Percentiles rank a stretch among this genome's conserved stretches.
Evolutionary conservation across 495 filamentous ascomycete species (phyloP).

Genomic region (Trypethelium eluteriae): DNA sequence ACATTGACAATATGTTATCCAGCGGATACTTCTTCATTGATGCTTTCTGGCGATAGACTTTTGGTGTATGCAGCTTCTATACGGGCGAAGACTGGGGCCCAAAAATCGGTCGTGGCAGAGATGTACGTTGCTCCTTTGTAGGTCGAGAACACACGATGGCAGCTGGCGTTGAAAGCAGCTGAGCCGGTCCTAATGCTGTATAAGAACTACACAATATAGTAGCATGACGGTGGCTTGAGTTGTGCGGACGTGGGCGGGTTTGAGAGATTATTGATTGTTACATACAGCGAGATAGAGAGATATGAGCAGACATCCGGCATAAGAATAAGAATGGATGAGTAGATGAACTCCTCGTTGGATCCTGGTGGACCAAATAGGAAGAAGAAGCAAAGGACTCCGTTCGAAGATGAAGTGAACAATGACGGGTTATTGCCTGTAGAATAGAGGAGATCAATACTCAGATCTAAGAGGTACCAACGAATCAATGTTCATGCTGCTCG

Average conservation of each 20-base stretch:
- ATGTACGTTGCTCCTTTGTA: constrained; percentile 45
- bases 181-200: background rate
- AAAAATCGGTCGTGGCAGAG: constrained; percentile 25
- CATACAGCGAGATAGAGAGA: background rate
- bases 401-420: background rate
- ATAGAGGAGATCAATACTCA: background rate
- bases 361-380: too few relatives aligned
- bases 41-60: constrained; percentile 21
- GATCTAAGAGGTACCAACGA: too few relatives aligned
- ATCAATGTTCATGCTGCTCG: too few relatives aligned
- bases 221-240: background rate
- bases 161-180: background rate
- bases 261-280: background rate
- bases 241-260: background rate
- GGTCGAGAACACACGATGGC: background rate
- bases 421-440: background rate
- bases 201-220: background rate
- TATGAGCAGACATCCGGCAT: background rate
- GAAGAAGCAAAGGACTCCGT: background rate
- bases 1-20: constrained; percentile 51
- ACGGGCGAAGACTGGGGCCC: background rate
- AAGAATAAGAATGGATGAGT: background rate
- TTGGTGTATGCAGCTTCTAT: background rate
- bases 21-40: constrained; percentile 46
- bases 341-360: too few relatives aligned